Evolutionary conservation across 805 yeast species (phyloP), one percentile per base, ranked within the genome.

Genomic region (Starmerella etchellsii): DNA sequence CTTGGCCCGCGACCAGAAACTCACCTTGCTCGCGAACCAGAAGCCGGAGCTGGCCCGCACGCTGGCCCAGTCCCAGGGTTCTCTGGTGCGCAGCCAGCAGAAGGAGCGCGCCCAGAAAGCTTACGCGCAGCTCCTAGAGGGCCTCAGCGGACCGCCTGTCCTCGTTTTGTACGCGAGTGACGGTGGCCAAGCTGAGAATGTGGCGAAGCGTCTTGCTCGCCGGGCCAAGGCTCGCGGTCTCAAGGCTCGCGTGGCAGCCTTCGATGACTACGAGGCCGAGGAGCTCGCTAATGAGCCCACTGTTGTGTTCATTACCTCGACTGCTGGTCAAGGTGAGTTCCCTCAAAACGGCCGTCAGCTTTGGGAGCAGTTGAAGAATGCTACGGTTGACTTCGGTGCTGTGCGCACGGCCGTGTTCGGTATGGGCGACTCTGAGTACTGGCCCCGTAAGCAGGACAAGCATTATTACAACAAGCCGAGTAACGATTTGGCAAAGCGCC

Each of bases 391-490:
- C 40, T 40, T 48, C 32, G 68, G 78, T 4, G 54, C 66, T 31
- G 66, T 75, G 40, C 71, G 68, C 48, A 68, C 65, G 46, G 70
- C 82, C 10, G 79, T 75, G 22, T 81, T 81, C 52, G 88, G 85
- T 54, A 67, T 80, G 56, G 91, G 91, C 55, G 91, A 80, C 60
- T 74, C 82, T 36, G 74, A 74, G 56, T 85, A 88, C 67, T 88
- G 97, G 97, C 97, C 97, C 53, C 75, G 97, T 65, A 82, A 83
- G 61, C 94, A 88, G 62, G 97, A 88, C 64, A 76, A 77, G 52
- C 88, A 81, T 60, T 88, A 82, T 65, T 88, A 84, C 65, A 88
- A 88, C 68, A 87, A 85, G 60, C 97, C 97, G 14, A 73, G 79
- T 16, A 70, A 70, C 49, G 95, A 85, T 59, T 64, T 88, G 48